Evolutionary conservation across 306 rosid species (phyloP).

Genomic region (Sindora glabra): DNA sequence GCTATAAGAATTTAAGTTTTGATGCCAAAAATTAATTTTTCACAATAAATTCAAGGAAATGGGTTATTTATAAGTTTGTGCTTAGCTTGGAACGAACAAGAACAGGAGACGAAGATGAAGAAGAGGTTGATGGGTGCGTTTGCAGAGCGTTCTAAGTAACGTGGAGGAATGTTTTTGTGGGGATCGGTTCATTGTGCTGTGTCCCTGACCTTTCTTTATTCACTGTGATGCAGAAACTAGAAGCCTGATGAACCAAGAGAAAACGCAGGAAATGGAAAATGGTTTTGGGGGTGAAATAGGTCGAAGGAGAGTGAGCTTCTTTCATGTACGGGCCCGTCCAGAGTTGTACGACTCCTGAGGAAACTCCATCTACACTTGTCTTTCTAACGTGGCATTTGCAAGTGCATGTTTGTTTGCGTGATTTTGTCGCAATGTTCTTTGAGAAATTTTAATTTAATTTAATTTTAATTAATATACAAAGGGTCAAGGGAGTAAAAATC

Average conservation of each 20-base stretch:
- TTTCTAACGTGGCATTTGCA: neutral
- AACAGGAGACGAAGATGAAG: slow-evolving; percentile 40
- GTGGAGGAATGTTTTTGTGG: neutral
- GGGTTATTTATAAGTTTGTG: neutral
- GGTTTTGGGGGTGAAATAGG: neutral
- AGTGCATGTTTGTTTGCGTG: neutral
- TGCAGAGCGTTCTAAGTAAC: slow-evolving; percentile 22
- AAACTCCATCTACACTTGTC: neutral
- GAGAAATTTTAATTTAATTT: too few relatives aligned
- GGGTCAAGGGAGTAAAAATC: too few relatives aligned
- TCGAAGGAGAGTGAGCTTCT: neutral
- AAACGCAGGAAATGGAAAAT: neutral
- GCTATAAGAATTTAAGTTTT: too few relatives aligned
- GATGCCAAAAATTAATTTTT: too few relatives aligned
- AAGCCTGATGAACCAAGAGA: neutral
- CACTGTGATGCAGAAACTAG: neutral
- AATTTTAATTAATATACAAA: too few relatives aligned
- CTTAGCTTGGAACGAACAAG: slow-evolving; percentile 46
- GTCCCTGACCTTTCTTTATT: neutral
- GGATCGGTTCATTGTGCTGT: slow-evolving; percentile 28
- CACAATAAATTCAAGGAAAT: neutral
- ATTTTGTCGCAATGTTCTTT: too few relatives aligned
- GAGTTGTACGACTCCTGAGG: neutral
- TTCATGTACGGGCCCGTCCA: slow-evolving; percentile 27
- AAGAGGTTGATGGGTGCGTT: slow-evolving; percentile 31